A percentile compares a stretch with the other conserved stretches of the same genome.
phyloP scores from a whole-genome alignment of 31 red algal genomes.

The Bonnemaisonia californica region DNA sequence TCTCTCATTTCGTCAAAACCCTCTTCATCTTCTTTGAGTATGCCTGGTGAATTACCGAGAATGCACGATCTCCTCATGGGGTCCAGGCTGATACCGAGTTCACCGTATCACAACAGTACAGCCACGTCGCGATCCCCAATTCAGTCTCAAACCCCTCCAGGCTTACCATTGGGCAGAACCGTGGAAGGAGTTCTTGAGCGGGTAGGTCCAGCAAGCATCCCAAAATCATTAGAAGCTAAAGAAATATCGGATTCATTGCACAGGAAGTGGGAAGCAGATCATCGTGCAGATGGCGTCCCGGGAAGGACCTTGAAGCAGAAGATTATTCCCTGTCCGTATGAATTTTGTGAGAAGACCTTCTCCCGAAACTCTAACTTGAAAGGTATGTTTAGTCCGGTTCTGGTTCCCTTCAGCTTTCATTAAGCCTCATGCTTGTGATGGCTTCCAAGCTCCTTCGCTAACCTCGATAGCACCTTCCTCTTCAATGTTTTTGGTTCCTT shows the following conservation, averaged over 20 bases:
- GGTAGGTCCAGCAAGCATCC: neutral
- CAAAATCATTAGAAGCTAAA: neutral
- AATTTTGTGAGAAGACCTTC: conserved; percentile 30
- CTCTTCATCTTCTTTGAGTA: neutral
- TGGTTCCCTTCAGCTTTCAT: too few species aligned
- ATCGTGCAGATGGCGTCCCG: neutral
- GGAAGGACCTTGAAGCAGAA: neutral
- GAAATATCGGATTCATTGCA: neutral
- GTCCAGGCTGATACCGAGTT: neutral
- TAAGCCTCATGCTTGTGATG: too few species aligned
- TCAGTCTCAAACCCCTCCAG: neutral
- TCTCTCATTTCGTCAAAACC: neutral
- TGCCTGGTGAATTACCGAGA: neutral
- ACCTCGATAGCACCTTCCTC: too few species aligned
- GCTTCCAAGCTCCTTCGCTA: too few species aligned
- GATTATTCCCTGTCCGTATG: conserved; percentile 26
- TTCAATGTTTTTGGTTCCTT: too few species aligned
- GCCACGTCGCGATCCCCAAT: neutral
- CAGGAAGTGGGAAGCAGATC: neutral
- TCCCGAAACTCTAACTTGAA: conserved; percentile 42
- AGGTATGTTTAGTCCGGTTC: conserved; percentile 11
- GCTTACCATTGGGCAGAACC: neutral
- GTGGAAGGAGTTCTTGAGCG: neutral
- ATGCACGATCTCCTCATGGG: neutral
- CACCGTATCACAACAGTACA: neutral